Percentiles rank a stretch among this genome's conserved stretches.
Evolutionary conservation across 768 basidiomycete genomes (phyloP).

Genomic region (Collybia sordida): DNA sequence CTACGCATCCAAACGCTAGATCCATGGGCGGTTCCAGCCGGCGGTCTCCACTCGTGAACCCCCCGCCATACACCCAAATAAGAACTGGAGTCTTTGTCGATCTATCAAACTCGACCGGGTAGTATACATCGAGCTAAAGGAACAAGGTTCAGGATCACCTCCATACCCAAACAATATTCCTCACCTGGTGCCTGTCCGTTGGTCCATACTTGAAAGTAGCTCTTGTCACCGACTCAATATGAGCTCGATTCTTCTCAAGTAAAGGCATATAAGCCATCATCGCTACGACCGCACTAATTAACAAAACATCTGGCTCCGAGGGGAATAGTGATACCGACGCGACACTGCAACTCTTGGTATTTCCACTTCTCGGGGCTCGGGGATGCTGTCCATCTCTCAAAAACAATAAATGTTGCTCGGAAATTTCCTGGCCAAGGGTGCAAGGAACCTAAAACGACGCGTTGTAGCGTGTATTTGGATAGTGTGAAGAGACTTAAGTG

Average conservation of each 20-base stretch:
- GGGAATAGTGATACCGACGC: slow-evolving; percentile 26
- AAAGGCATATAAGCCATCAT: slow-evolving; percentile 47
- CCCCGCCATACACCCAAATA: slow-evolving; percentile 69
- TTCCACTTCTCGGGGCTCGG: slow-evolving; percentile 25
- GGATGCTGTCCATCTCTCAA: slow-evolving; percentile 33
- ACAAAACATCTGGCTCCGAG: neutral
- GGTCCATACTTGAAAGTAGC: slow-evolving; percentile 59
- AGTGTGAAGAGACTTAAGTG: no score
- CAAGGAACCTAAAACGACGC: neutral
- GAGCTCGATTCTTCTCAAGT: slow-evolving; percentile 42
- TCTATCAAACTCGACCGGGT: slow-evolving; percentile 34
- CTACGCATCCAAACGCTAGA: slow-evolving; percentile 56
- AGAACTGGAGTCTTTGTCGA: slow-evolving; percentile 45
- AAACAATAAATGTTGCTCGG: no score
- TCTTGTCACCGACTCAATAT: slow-evolving; percentile 47
- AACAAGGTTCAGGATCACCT: neutral
- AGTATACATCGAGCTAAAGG: slow-evolving; percentile 65
- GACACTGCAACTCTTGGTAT: slow-evolving; percentile 29
- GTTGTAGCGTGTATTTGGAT: neutral
- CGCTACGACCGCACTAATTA: slow-evolving; percentile 31
- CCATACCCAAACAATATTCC: neutral
- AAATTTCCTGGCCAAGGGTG: no score
- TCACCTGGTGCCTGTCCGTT: slow-evolving; percentile 50
- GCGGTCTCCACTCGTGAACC: slow-evolving; percentile 54
- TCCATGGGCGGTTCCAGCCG: slow-evolving; percentile 44